Evolutionary conservation across 306 rosid species (phyloP).

Genomic region (Vigna nakashimae): DNA sequence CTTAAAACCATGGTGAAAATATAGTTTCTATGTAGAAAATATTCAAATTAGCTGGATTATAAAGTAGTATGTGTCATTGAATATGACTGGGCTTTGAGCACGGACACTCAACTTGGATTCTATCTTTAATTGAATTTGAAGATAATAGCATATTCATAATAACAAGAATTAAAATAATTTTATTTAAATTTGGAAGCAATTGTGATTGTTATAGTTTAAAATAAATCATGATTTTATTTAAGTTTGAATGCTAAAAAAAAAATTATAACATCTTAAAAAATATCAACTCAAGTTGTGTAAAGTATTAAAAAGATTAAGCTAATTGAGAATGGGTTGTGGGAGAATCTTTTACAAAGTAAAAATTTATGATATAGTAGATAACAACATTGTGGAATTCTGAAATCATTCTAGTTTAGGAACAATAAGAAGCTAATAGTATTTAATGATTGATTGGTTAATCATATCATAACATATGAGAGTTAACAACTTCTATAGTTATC

Average conservation of each 20-base stretch:
- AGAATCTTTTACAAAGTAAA: background rate
- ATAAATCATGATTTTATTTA: background rate
- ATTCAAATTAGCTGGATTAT: background rate
- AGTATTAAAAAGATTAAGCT: background rate
- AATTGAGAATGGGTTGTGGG: background rate
- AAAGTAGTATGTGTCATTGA: slow-evolving; percentile 10
- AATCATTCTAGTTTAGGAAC: background rate
- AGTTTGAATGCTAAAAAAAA: background rate
- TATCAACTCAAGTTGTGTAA: background rate
- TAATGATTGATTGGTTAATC: slow-evolving; percentile 14
- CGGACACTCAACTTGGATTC: background rate
- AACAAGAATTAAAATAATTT: background rate
- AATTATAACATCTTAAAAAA: background rate
- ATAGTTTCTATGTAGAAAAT: background rate
- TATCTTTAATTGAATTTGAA: background rate
- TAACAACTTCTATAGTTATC: background rate
- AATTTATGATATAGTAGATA: background rate
- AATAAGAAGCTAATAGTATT: background rate
- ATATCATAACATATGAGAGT: background rate
- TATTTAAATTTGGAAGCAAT: background rate
- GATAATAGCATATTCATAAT: background rate
- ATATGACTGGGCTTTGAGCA: background rate
- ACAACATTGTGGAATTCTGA: background rate
- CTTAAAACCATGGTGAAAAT: background rate
- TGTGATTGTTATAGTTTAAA: no score